A percentile compares a stretch with the other conserved stretches of the same genome.
These are phyloP conservation scores for Hemileia vastatrix DNA, from an alignment of 1,284 basidiomycete species.

Conservation along the genomic window DNA sequence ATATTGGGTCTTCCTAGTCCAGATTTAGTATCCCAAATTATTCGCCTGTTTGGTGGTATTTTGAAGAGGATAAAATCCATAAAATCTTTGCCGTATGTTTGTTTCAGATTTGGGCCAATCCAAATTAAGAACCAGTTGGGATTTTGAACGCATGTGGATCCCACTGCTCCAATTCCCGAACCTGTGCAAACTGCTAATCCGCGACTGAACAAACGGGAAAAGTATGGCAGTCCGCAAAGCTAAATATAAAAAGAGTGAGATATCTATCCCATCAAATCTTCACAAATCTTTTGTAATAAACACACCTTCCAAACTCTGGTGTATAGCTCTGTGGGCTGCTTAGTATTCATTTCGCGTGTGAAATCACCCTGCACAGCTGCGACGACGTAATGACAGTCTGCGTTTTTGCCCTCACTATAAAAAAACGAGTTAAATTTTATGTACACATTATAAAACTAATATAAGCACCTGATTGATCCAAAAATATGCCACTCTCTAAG, in stretches of 20 bases:
- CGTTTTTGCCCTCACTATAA: conserved; percentile 56
- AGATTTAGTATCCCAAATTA: conserved; percentile 62
- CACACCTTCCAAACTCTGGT: conserved; percentile 61
- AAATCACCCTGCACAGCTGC: conserved; percentile 63
- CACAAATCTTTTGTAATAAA: neutral
- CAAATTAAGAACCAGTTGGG: conserved; percentile 62
- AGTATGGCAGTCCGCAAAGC: conserved; percentile 69
- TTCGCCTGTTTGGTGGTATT: conserved; percentile 57
- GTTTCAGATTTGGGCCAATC: conserved; percentile 52
- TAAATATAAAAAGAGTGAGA: too few species aligned
- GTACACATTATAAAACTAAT: neutral
- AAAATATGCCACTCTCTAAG: conserved; percentile 23
- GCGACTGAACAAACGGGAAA: conserved; percentile 60
- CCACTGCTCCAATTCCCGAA: conserved; percentile 62
- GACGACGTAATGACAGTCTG: conserved; percentile 64
- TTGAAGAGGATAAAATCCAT: conserved; percentile 58
- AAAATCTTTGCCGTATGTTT: conserved; percentile 64
- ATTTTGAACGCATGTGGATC: conserved; percentile 62
- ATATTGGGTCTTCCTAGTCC: conserved; percentile 62
- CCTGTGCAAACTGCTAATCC: conserved; percentile 67
- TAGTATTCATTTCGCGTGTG: conserved; percentile 57
- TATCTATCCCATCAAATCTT: too few species aligned
- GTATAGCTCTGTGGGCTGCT: conserved; percentile 60
- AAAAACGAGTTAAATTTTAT: neutral
- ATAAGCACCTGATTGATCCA: conserved; percentile 20